Conservation (phyloP, 495 filamentous ascomycete species). For the Talaromyces ruber region DNA sequence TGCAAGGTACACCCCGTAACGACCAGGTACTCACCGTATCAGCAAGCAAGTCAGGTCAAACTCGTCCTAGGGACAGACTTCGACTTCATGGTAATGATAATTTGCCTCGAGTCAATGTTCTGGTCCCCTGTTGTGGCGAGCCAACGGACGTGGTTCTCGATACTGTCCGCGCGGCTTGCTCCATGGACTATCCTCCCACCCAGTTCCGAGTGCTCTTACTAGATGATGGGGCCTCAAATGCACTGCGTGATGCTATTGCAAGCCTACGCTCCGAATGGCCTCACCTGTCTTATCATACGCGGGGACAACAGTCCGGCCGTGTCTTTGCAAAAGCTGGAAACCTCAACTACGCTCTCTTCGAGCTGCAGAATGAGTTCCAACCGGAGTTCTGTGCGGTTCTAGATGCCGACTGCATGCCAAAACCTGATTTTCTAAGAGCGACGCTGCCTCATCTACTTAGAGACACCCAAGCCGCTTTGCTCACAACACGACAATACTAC, state of each 20-base stretch:
- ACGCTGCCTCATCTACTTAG: slow-evolving; percentile 39
- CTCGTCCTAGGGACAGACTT: slow-evolving; percentile 11
- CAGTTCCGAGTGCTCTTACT: slow-evolving; percentile 38
- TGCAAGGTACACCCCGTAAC: slow-evolving; percentile 16
- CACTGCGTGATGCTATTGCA: slow-evolving; percentile 22
- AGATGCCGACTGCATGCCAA: slow-evolving; percentile 38
- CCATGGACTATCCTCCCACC: slow-evolving; percentile 38
- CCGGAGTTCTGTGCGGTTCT: slow-evolving; percentile 30
- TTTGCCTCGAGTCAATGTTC: slow-evolving; percentile 36
- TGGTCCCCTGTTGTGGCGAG: slow-evolving; percentile 43
- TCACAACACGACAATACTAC: slow-evolving; percentile 34
- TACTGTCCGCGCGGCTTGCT: slow-evolving; percentile 39
- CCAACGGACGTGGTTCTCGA: slow-evolving; percentile 41
- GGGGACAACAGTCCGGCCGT: slow-evolving; percentile 29
- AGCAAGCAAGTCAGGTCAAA: slow-evolving; percentile 8
- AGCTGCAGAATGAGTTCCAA: slow-evolving; percentile 26
- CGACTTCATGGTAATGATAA: slow-evolving; percentile 13
- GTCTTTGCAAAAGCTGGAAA: slow-evolving; percentile 47
- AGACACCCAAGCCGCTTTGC: slow-evolving; percentile 20
- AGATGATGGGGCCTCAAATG: slow-evolving; percentile 37
- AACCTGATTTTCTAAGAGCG: slow-evolving; percentile 39
- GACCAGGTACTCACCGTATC: slow-evolving; percentile 18
- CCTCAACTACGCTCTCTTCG: slow-evolving; percentile 40
- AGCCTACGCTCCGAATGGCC: slow-evolving; percentile 18
- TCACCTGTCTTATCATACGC: slow-evolving; percentile 38